A percentile compares a stretch with the other conserved stretches of the same genome.
Conservation (phyloP, 148 eudicot genomes). For the Silene latifolia region DNA sequence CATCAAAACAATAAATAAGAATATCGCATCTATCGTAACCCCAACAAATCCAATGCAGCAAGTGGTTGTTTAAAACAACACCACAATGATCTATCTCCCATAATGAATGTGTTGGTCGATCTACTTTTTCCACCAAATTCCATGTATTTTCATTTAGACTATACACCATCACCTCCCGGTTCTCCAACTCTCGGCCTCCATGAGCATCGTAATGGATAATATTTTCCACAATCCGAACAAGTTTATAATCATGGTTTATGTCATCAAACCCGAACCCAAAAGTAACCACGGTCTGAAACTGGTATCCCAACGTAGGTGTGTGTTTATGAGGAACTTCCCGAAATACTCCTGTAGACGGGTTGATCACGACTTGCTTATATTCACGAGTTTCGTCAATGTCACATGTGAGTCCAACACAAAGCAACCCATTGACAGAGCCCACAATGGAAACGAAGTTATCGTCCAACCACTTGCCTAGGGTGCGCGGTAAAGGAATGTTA, state of each 20-base stretch:
- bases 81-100: not conserved
- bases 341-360: not conserved
- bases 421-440: not conserved
- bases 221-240: not conserved
- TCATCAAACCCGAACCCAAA: conserved; percentile 3
- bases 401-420: not conserved
- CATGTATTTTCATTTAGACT: not conserved
- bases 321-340: not conserved
- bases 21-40: too few relatives aligned
- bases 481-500: not conserved
- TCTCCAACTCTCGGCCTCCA: too few relatives aligned
- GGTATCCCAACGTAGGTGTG: too few relatives aligned
- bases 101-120: not conserved
- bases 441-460: not conserved
- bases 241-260: not conserved
- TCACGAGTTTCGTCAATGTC: too few relatives aligned
- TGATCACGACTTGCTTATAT: not conserved
- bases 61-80: not conserved
- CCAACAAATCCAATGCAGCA: not conserved
- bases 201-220: not conserved
- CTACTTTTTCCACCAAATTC: not conserved
- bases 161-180: not conserved
- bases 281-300: not conserved
- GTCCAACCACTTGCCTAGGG: not conserved
- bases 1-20: not conserved